phyloP scores from a whole-genome alignment of 306 rosid species.

The Trifolium dubium region DNA sequence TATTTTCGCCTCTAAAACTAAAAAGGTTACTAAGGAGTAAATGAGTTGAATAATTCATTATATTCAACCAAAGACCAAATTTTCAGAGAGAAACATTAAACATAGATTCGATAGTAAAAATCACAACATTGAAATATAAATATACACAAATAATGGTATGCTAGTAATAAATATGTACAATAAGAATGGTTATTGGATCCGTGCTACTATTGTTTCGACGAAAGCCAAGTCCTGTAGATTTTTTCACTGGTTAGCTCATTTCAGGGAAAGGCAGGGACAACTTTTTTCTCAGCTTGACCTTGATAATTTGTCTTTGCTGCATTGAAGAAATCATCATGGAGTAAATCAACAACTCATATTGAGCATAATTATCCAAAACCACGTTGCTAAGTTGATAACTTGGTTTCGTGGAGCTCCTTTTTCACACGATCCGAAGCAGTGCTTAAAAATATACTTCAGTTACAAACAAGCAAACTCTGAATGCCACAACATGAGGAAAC shows the following conservation, averaged over 20 bases:
- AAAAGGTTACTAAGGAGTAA: too few relatives aligned
- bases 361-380: conserved; percentile 39
- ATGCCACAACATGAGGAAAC: conserved; percentile 19
- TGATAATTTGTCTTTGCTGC: conserved; percentile 35
- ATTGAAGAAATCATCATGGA: conserved; percentile 30
- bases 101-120: neutral
- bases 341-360: conserved; percentile 21
- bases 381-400: conserved; percentile 22
- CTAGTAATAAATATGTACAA: conserved; percentile 44
- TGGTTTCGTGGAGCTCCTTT: conserved; percentile 36
- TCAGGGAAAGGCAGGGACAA: conserved; percentile 8
- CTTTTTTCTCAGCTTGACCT: conserved; percentile 34
- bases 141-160: conserved; percentile 37
- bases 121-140: neutral
- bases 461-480: conserved; percentile 30
- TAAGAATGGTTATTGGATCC: conserved; percentile 3
- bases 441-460: conserved; percentile 32
- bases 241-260: conserved; percentile 18
- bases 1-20: too few relatives aligned
- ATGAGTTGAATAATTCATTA: neutral
- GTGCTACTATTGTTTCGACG: conserved; percentile 17
- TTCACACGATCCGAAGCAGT: conserved; percentile 32
- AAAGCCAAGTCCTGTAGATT: conserved; percentile 3
- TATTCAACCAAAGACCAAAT: conserved; percentile 1
- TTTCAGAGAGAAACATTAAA: conserved; percentile 21